Conservation (phyloP, 2,329 filamentous ascomycete species). For the Cordyceps fumosorosea region DNA sequence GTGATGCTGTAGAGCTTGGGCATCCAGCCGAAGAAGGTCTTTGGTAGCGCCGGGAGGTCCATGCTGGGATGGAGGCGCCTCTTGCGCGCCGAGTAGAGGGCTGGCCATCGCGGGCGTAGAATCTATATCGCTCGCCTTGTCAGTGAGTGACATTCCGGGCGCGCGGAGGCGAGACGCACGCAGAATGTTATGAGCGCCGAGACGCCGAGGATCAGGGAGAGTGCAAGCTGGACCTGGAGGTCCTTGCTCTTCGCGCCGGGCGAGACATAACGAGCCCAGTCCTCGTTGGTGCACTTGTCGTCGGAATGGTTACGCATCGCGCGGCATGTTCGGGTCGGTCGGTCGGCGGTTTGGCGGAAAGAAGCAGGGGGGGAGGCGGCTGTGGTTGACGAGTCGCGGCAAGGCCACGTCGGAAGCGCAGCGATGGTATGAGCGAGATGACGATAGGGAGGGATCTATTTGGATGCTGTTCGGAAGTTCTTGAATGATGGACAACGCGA, state of each 20-base stretch:
- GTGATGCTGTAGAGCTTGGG: slow-evolving; percentile 75
- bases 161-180: slow-evolving; percentile 37
- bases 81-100: slow-evolving; percentile 84
- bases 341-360: not conserved
- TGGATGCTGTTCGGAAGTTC: not conserved
- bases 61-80: slow-evolving; percentile 55
- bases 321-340: not conserved
- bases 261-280: slow-evolving; percentile 11
- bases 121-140: slow-evolving; percentile 42
- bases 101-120: slow-evolving; percentile 84
- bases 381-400: not conserved
- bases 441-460: not conserved
- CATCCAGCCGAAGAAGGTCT: slow-evolving; percentile 90
- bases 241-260: slow-evolving; percentile 30
- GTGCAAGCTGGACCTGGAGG: slow-evolving; percentile 58
- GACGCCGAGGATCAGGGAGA: slow-evolving; percentile 65
- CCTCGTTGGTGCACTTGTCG: slow-evolving; percentile 19
- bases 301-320: slow-evolving; percentile 15
- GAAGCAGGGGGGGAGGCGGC: not conserved
- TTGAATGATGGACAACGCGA: not conserved
- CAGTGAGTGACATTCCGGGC: not conserved
- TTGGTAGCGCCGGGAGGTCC: slow-evolving; percentile 69
- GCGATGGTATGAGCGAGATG: not conserved
- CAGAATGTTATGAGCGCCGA: slow-evolving; percentile 72
- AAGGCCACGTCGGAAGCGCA: not conserved